Evolutionary conservation across 345 rosid genomes (phyloP), one percentile per base, ranked within the genome.

Genomic region (Sapria himalayana): DNA sequence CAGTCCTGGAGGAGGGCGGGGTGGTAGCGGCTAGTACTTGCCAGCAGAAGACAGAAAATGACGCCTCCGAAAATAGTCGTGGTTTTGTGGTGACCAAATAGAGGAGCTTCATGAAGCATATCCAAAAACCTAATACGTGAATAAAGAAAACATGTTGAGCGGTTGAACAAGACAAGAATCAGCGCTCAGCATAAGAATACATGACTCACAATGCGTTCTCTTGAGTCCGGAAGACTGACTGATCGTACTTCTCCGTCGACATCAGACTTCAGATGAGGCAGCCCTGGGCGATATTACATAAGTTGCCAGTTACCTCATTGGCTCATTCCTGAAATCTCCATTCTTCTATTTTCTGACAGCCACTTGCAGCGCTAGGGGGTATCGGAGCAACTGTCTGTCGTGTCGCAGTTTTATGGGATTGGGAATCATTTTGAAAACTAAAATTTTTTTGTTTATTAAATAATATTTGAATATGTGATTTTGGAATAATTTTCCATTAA

Each of bases 51-150:
- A 45, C 69, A 70, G 67, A 67, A 81, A 29, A 71, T 50, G 45
- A 81, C 59, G 45, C 93, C 70, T 29, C 94, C 94, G 42, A 78
- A 48, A 37, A 85, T 53, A 45, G 76, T 69, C 56, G 77, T 71
- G 17, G 81, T 70, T 72, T 81, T 81, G 64, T 92, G 69, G 60
- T 78, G 84, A 60, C 86, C 94, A n/a, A 78, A 70, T 29, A 85
- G 55, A 39, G 96, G 86, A 51, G 96, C 94, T 50, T 85, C 96
- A 20, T 85, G 86, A 38, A 85, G 67, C 56, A 85, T 85, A 58
- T 85, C 94, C 25, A 78, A 73, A 45, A 85, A 85, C 69, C 96
- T 81, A 36, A 14, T 15, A 33, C 9, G 4, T 15, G 4, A 33
- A 29, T 3, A 9, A 15, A 6, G n/a, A n/a, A n/a, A n/a, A n/a